Base-by-base conservation (phyloP, 2,329 filamentous ascomycete species). In the Escovopsis sp. region DNA sequence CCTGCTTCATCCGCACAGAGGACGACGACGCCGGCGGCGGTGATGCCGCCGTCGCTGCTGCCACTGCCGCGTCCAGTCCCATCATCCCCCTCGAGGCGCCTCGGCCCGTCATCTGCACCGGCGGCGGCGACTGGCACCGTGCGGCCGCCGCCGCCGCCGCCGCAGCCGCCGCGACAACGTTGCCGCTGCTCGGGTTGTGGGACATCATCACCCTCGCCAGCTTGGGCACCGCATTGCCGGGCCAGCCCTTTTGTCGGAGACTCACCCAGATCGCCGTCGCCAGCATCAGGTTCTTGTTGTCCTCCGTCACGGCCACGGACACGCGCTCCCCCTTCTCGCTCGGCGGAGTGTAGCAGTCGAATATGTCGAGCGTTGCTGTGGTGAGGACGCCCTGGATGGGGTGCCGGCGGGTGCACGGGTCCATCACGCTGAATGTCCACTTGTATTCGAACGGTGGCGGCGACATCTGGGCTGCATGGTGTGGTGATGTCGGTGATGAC, bases 341-440 rank as follows among this genome's bases (percentile, higher is more conserved):
- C 8, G 27, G 27, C 27, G 11, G 27, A 7, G 8, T 29, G 27
- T 85, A 88, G 3, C 66, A 68, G 48, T 88, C 79, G 45, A 77
- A 73, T 38, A 89, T 72, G 39, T 84, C 77, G 27, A 89, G 71
- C 11, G 70, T 73, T 5, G 68, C 67, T 11, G 70, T 69, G 4
- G 73, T 79, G 36, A 89, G 66, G 2, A 71, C 75, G 1, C 81
- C 84, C 61, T 88, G 72, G 52, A 88, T 74, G 5, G 84, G 83
- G 53, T 89, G 84, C 11, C 79, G 74, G 30, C 81, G 69, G 8
- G 72, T 74, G 37, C 72, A 71, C 0, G 81, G 74, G 50, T 82
- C 75, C 51, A 89, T 78, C 47, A 85, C 75, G 61, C 81, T 86
- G 56, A 89, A 89, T 8, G 76, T 84, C 63, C 79, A 88, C 54